Evolutionary conservation across 2,329 filamentous ascomycete genomes (phyloP).

Genomic region (Aureobasidium sp.): DNA sequence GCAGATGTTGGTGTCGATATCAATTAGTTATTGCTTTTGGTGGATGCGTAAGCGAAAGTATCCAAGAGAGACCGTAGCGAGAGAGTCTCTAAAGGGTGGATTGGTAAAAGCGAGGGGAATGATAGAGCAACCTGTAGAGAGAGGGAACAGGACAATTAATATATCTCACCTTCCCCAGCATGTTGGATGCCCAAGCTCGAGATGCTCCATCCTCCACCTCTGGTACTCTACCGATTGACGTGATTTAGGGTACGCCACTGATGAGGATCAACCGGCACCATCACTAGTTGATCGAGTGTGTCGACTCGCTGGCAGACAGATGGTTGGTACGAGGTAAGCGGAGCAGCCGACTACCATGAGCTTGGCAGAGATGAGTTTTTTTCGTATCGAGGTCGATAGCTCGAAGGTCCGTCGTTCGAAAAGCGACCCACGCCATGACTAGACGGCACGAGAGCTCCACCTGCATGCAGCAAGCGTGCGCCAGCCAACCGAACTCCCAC

Average conservation of each 20-base stretch:
- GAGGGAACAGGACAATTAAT: conserved; percentile 6
- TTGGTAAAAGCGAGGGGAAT: conserved; percentile 14
- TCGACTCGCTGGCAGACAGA: background rate
- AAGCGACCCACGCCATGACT: conserved; percentile 3
- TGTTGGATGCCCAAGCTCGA: background rate
- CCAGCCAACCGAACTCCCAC: conserved; percentile 6
- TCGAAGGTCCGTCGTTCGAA: background rate
- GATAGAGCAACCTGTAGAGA: background rate
- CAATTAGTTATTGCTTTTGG: background rate
- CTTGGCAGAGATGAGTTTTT: conserved; percentile 5
- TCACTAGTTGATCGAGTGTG: background rate
- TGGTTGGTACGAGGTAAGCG: conserved; percentile 1
- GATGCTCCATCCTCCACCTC: conserved; percentile 1
- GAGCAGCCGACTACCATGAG: conserved; percentile 1
- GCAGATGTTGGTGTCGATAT: background rate
- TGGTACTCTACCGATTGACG: conserved; percentile 11
- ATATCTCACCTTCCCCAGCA: background rate
- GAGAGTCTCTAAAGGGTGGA: conserved; percentile 30
- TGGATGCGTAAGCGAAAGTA: conserved; percentile 20
- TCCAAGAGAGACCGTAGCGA: conserved; percentile 37
- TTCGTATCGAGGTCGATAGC: conserved; percentile 6
- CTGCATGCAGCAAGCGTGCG: conserved; percentile 9
- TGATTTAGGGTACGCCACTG: conserved; percentile 10
- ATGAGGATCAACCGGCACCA: conserved; percentile 11
- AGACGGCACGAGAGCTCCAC: conserved; percentile 7